These are phyloP conservation scores for Rhypophila decipiens DNA, from an alignment of 495 filamentous ascomycete species.

Conservation along the genomic window DNA sequence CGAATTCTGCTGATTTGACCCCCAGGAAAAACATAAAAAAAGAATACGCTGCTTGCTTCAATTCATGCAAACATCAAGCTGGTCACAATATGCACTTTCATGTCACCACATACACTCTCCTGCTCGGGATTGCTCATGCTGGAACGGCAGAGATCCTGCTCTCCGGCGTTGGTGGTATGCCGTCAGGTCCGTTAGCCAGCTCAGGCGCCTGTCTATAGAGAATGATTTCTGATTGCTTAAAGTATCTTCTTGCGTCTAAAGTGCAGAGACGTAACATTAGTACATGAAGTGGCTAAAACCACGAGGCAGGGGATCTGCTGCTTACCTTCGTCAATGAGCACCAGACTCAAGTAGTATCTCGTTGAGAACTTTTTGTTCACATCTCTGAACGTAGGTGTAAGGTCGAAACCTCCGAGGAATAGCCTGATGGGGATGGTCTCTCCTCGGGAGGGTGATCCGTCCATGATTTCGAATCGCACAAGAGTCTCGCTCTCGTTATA, in stretches of 20 bases:
- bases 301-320: conserved; percentile 15
- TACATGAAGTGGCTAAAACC: neutral
- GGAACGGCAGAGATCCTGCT: conserved; percentile 20
- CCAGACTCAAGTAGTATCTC: conserved; percentile 92
- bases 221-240: conserved; percentile 99
- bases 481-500: conserved; percentile 99
- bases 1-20: too few relatives aligned
- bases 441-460: conserved; percentile 92
- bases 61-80: neutral
- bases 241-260: conserved; percentile 89
- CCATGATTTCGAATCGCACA: conserved; percentile 99
- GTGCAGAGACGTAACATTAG: neutral
- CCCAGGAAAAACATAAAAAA: too few relatives aligned
- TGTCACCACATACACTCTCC: neutral
- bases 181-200: conserved; percentile 27
- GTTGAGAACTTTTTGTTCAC: conserved; percentile 99
- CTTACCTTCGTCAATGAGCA: conserved; percentile 92
- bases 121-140: conserved; percentile 4
- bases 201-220: conserved; percentile 93
- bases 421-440: conserved; percentile 98
- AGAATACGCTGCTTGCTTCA: neutral
- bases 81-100: neutral
- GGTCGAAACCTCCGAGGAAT: conserved; percentile 95
- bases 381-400: conserved; percentile 97
- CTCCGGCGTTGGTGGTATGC: conserved; percentile 20